Evolutionary conservation across 2,329 filamentous ascomycete genomes (phyloP).

Genomic region (Diaporthe eres): DNA sequence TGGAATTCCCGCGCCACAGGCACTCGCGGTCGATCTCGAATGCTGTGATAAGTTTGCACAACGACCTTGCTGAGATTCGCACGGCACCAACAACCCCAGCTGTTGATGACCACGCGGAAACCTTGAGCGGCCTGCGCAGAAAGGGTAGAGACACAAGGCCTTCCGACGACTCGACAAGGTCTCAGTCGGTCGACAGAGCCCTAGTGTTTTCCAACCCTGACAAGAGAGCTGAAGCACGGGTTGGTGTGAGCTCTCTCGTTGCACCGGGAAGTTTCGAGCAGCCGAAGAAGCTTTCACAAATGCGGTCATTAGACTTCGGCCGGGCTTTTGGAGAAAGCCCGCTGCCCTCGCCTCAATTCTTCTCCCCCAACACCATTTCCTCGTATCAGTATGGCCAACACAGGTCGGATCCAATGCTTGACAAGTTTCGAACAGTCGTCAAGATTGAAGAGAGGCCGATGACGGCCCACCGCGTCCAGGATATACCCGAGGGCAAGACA

Average conservation of each 20-base stretch:
- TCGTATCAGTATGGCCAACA: constrained; percentile 58
- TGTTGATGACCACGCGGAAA: constrained; percentile 52
- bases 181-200: constrained; percentile 75
- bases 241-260: constrained; percentile 73
- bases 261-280: constrained; percentile 72
- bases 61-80: constrained; percentile 51
- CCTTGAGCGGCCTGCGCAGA: constrained; percentile 60
- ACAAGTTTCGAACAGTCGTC: constrained; percentile 51
- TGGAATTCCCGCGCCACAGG: constrained; percentile 56
- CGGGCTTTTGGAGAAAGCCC: constrained; percentile 48
- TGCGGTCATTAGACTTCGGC: constrained; percentile 60
- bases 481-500: constrained; percentile 54
- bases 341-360: constrained; percentile 55
- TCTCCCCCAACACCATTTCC: constrained; percentile 55
- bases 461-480: constrained; percentile 61
- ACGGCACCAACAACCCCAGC: constrained; percentile 56
- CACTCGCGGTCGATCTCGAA: constrained; percentile 61
- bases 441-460: constrained; percentile 61
- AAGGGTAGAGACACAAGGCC: constrained; percentile 57
- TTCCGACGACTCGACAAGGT: constrained; percentile 64
- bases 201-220: constrained; percentile 70
- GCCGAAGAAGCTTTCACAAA: constrained; percentile 62
- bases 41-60: constrained; percentile 59
- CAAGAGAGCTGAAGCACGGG: constrained; percentile 74
- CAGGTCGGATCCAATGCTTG: constrained; percentile 60